Evolutionary conservation across 148 eudicot genomes (phyloP).

Genomic region (Arctostaphylos glauca): DNA sequence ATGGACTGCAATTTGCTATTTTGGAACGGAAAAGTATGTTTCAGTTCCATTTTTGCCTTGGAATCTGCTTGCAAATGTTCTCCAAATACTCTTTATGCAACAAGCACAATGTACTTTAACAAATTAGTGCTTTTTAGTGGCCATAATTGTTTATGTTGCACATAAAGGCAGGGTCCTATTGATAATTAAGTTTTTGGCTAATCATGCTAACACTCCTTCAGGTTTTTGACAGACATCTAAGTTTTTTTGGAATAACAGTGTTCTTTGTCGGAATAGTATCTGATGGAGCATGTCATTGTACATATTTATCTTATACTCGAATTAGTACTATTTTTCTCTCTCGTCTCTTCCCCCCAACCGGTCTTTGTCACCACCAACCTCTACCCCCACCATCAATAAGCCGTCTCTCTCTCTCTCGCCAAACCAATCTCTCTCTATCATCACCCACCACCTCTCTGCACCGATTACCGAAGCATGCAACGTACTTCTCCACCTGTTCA

Average conservation of each 20-base stretch:
- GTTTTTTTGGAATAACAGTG: neutral
- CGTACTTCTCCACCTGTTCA: neutral
- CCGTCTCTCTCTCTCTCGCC: too few relatives aligned
- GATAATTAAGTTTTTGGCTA: neutral
- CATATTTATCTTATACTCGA: neutral
- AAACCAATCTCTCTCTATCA: neutral
- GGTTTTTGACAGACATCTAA: neutral
- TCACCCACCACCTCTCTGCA: neutral
- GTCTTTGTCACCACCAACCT: too few relatives aligned
- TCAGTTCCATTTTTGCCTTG: neutral
- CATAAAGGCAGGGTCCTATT: neutral
- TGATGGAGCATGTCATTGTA: neutral
- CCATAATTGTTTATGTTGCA: neutral
- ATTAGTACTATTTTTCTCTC: neutral
- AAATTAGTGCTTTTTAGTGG: neutral
- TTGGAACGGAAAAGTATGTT: conserved; percentile 51
- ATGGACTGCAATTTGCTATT: conserved; percentile 60
- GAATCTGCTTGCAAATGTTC: neutral
- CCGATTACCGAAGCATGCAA: neutral
- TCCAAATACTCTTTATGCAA: neutral
- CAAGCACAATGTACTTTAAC: neutral
- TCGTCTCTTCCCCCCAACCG: neutral
- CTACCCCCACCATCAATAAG: too few relatives aligned
- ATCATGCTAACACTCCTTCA: neutral
- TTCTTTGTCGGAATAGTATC: neutral